Evolutionary conservation across 345 rosid genomes (phyloP).

Genomic region (Linum tenue): DNA sequence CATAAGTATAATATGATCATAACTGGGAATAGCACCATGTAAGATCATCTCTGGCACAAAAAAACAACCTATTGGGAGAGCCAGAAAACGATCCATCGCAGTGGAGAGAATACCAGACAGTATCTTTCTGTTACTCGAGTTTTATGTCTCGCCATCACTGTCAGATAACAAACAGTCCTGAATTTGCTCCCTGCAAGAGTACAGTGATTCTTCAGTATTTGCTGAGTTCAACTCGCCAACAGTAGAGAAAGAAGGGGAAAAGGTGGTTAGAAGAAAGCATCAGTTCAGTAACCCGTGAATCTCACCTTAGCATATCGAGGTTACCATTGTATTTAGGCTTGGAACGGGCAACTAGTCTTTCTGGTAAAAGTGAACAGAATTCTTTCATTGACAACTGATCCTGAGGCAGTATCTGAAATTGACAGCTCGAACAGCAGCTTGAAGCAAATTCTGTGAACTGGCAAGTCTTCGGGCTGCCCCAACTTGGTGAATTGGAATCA

Average conservation of each 20-base stretch:
- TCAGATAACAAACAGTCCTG: conserved; percentile 70
- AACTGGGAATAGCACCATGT: too few species aligned
- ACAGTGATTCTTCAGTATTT: background rate
- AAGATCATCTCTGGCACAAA: too few species aligned
- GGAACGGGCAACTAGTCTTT: conserved; percentile 39
- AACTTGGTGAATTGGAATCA: conserved; percentile 30
- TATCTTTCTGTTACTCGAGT: background rate
- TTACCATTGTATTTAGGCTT: conserved; percentile 18
- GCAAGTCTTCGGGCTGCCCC: conserved; percentile 14
- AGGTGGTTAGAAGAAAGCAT: background rate
- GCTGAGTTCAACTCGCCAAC: background rate
- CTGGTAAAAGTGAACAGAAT: conserved; percentile 46
- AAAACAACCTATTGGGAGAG: too few species aligned
- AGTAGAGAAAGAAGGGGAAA: conserved; percentile 16
- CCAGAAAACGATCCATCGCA: background rate
- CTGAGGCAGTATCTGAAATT: conserved; percentile 74
- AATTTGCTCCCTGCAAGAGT: conserved; percentile 58
- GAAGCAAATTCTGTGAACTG: conserved; percentile 26
- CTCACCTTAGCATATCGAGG: conserved; percentile 52
- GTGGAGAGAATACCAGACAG: background rate
- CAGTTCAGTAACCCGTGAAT: background rate
- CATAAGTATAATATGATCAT: too few species aligned
- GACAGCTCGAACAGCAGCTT: conserved; percentile 79
- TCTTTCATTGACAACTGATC: conserved; percentile 45
- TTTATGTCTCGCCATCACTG: conserved; percentile 42